phyloP scores from a whole-genome alignment of 2,329 filamentous ascomycete genomes.

The Bipolaris zeicola region DNA sequence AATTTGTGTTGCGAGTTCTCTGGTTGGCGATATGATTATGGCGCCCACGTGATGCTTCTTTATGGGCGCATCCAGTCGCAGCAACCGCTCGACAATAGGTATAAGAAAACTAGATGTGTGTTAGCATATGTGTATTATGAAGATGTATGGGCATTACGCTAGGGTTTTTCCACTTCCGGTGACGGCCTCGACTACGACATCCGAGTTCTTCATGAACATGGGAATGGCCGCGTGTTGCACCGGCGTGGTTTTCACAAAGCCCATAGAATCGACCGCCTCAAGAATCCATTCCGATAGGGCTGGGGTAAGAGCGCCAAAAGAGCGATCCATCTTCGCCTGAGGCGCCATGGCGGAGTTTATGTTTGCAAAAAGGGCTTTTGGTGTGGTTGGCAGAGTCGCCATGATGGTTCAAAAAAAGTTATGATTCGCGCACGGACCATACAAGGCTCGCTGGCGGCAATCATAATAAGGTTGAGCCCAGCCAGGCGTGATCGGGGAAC shows the following conservation, averaged over 20 bases:
- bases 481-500: not conserved
- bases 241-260: slow-evolving; percentile 85
- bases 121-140: not conserved
- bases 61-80: slow-evolving; percentile 78
- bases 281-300: slow-evolving; percentile 81
- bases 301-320: slow-evolving; percentile 73
- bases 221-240: slow-evolving; percentile 94
- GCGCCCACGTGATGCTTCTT: slow-evolving; percentile 90
- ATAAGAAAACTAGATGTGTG: slow-evolving; percentile 66
- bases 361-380: slow-evolving; percentile 3
- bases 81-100: slow-evolving; percentile 79
- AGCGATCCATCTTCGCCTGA: slow-evolving; percentile 48
- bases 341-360: slow-evolving; percentile 37
- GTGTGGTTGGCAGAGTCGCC: slow-evolving; percentile 5
- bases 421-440: not conserved
- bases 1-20: slow-evolving; percentile 91
- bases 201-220: slow-evolving; percentile 86
- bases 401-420: slow-evolving; percentile 9
- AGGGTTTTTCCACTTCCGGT: slow-evolving; percentile 47
- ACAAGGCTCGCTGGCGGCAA: not conserved
- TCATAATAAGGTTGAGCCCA: too few relatives aligned
- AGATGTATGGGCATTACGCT: slow-evolving; percentile 20
- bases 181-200: slow-evolving; percentile 82
- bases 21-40: slow-evolving; percentile 90
- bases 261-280: slow-evolving; percentile 82